phyloP scores from a whole-genome alignment of 768 basidiomycete genomes.

The Obba rivulosa region DNA sequence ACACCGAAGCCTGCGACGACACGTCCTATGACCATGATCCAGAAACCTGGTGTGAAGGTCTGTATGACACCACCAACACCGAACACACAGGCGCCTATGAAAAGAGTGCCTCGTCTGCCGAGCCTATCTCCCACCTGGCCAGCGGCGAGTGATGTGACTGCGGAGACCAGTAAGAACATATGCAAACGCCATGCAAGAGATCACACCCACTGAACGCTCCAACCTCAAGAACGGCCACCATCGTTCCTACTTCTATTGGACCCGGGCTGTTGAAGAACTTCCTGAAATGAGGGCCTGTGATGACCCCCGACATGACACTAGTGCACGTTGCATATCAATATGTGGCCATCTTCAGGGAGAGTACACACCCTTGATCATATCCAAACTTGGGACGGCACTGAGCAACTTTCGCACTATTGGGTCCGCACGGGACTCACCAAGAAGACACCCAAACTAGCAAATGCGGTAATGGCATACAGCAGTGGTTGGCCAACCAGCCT shows the following conservation, averaged over 20 bases:
- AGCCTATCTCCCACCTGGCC: constrained; percentile 84
- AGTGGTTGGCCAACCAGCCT: constrained; percentile 74
- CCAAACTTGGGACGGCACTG: constrained; percentile 49
- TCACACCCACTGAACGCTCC: constrained; percentile 74
- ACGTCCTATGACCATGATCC: constrained; percentile 77
- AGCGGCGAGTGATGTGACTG: constrained; percentile 86
- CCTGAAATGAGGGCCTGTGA: constrained; percentile 80
- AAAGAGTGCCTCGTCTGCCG: constrained; percentile 80
- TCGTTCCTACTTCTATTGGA: constrained; percentile 75
- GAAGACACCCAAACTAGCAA: constrained; percentile 82
- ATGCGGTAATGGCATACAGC: constrained; percentile 74
- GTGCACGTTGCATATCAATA: neutral
- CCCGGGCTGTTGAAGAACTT: constrained; percentile 79
- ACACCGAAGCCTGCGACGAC: constrained; percentile 87
- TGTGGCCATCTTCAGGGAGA: neutral
- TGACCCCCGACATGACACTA: constrained; percentile 89
- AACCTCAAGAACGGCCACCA: constrained; percentile 93
- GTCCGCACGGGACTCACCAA: constrained; percentile 45
- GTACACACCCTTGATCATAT: constrained; percentile 76
- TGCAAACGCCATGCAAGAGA: neutral
- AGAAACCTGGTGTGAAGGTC: constrained; percentile 74
- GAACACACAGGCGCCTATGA: constrained; percentile 79
- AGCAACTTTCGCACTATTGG: neutral
- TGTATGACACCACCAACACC: constrained; percentile 84
- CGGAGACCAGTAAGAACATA: constrained; percentile 1